Percentiles rank a stretch among this genome's conserved stretches.
Conservation (phyloP, 495 filamentous ascomycete species). For the Hypoxylon rickii region DNA sequence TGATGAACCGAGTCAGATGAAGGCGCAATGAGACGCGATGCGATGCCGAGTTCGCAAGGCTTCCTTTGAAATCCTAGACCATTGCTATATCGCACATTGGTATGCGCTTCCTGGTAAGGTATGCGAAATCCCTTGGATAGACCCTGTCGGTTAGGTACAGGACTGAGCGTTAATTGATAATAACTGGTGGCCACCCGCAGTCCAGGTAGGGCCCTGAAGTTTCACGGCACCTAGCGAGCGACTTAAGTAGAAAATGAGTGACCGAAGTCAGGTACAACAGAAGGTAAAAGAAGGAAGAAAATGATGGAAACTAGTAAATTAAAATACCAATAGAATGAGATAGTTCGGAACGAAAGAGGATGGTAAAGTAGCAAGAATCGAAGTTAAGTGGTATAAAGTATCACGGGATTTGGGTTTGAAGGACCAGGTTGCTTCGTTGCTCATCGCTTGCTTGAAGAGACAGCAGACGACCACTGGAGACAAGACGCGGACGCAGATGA, state of each 20-base stretch:
- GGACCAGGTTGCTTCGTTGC: too few species aligned
- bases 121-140: constrained; percentile 2
- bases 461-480: too few species aligned
- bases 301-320: constrained; percentile 9
- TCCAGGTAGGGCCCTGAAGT: constrained; percentile 13
- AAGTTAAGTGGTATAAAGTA: constrained; percentile 4
- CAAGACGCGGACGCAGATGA: neutral
- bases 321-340: constrained; percentile 1
- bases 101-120: constrained; percentile 1
- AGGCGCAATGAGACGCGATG: neutral
- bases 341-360: neutral
- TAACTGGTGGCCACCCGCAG: too few species aligned
- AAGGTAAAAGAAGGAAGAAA: constrained; percentile 5
- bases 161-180: constrained; percentile 1
- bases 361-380: constrained; percentile 2
- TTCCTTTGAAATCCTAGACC: constrained; percentile 22
- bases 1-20: constrained; percentile 13
- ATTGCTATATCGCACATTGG: constrained; percentile 32
- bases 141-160: neutral
- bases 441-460: constrained; percentile 3
- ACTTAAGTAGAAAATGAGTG: neutral
- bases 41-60: constrained; percentile 15
- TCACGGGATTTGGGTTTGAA: constrained; percentile 2
- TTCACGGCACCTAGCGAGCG: constrained; percentile 1
- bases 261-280: constrained; percentile 2